Evolutionary conservation across 257 asterid genomes (phyloP), one percentile per base, ranked within the genome.

Genomic region (Knoxia roxburghii): DNA sequence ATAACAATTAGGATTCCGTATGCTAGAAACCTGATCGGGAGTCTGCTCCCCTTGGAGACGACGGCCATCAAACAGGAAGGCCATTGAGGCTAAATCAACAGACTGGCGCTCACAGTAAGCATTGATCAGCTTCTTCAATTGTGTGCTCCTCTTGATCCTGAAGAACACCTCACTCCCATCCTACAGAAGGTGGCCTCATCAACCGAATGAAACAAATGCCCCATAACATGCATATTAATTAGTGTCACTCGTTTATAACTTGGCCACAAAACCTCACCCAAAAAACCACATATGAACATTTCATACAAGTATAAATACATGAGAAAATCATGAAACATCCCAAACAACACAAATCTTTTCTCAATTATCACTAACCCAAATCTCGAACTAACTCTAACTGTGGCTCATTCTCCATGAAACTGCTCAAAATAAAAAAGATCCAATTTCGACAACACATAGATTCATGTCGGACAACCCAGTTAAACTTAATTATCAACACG

Each of bases 71-170:
- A 75, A 81, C 64, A 78, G 66, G 68, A 81, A 81, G 0, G 72
- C 79, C 77, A 81, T 78, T 2, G 83, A 64, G 14, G 57, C 66
- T 49, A 72, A 27, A 41, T 78, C 81, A 48, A 78, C 77, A 0
- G 83, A 78, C 6, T 75, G 83, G 1, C 77, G 71, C 32, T 78
- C 83, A 55, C 83, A 81, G 39, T 81, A 81, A 35, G 83, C 86
- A 62, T 75, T 81, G 77, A 81, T 75, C 14, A 81, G 81, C 75
- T 75, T 78, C 77, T 76, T 75, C 61, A 81, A 74, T 17, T 71
- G 75, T 4, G 86, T 78, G 73, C 58, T 75, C 24, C 72, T 78
- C 73, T 78, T 81, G 6, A 80, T 74, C 68, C 78, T 77, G 56
- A 81, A 81, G 72, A 78, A 78, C 7, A 75, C 73, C 67, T 75